Evolutionary conservation across 176 grass and related monocot genomes (phyloP), one percentile per base, ranked within the genome.

Genomic region (Rhynchospora pubera): DNA sequence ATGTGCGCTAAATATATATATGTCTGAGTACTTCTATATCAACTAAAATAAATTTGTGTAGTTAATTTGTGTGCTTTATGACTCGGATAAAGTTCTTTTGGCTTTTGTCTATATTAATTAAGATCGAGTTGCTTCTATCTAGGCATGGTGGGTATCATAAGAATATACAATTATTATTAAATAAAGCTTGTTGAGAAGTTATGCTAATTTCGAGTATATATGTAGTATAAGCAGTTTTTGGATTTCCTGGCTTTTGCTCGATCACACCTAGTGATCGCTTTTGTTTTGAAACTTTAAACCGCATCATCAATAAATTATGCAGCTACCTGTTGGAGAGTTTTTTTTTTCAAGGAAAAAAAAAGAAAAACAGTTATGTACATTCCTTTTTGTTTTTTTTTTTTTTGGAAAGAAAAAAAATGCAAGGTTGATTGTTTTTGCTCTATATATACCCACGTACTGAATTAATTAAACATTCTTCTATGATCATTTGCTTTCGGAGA

Each of bases 11-110:
- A n/a, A n/a, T n/a, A n/a, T n/a, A 72, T 72, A 23, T 48, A 15
- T 50, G 19, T 42, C 22, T 19, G 18, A 72, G 68, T 73, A 19
- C 10, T 73, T 73, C 5, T 73, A n/a, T n/a, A 73, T 73, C 21
- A 74, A 50, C 19, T 73, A 3, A 73, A 73, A 74, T 74, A 51
- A 74, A 51, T 74, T 74, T 66, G n/a, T n/a, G n/a, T n/a, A n/a
- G n/a, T n/a, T n/a, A n/a, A n/a, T n/a, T n/a, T n/a, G 69, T 74
- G 69, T 51, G 69, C 15, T 74, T 51, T 51, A 51, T 74, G 45
- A 74, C 11, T 51, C 21, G 69, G 69, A 15, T 14, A 51, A 50
- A 22, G 45, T 74, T 50, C 45, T 24, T 74, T 74, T 50, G 45
- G 45, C 13, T 74, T 48, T 74, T 73, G 43, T 47, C 9, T 73